Percentiles rank a stretch among this genome's conserved stretches.
Conservation (phyloP, 768 basidiomycete genomes). For the Lactifluus pinguis region DNA sequence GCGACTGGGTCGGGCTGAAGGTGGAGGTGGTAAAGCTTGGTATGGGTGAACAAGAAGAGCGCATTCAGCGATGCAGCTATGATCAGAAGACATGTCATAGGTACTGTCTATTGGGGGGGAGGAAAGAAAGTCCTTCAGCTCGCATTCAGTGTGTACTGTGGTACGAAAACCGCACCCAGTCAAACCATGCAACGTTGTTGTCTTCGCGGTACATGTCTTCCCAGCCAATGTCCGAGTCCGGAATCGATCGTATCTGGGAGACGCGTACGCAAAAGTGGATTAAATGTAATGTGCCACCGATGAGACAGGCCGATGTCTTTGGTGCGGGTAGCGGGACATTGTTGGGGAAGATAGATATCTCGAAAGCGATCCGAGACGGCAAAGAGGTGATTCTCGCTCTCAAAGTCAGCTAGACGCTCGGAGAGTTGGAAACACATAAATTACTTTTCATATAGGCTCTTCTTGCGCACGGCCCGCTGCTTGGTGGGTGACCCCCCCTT, state of each 20-base stretch:
- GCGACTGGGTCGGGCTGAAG: constrained; percentile 53
- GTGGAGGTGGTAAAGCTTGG: constrained; percentile 59
- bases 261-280: constrained; percentile 60
- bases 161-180: constrained; percentile 49
- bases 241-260: constrained; percentile 43
- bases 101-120: constrained; percentile 43
- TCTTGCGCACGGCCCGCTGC: constrained; percentile 54
- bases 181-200: constrained; percentile 59
- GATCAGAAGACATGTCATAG: constrained; percentile 49
- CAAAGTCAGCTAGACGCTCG: constrained; percentile 4
- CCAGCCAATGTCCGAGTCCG: constrained; percentile 67
- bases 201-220: constrained; percentile 68
- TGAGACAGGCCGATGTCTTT: constrained; percentile 53
- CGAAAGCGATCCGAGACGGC: constrained; percentile 66
- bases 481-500: constrained; percentile 37
- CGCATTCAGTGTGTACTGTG: not conserved
- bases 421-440: no score
- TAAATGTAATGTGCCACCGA: constrained; percentile 58
- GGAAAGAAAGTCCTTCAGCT: not conserved
- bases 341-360: constrained; percentile 75
- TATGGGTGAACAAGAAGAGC: constrained; percentile 62
- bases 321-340: constrained; percentile 67
- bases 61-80: constrained; percentile 47
- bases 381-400: constrained; percentile 45
- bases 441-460: constrained; percentile 54